Base-by-base conservation (phyloP, 768 basidiomycete species). In the Tylopilus felleus region DNA sequence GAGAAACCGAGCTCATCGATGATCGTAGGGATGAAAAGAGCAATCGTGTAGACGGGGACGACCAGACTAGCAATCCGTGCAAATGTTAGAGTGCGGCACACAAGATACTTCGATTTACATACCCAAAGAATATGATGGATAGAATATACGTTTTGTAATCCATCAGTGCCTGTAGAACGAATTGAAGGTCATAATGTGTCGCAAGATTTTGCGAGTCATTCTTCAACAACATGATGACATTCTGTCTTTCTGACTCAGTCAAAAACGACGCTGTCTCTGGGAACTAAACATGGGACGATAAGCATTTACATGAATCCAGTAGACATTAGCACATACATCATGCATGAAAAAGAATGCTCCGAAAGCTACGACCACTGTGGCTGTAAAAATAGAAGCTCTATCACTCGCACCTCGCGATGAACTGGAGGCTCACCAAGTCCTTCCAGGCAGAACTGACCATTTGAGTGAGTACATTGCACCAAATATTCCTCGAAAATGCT, bases 251-350 rank as follows among this genome's bases (percentile, higher is more conserved):
- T 3, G 57, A 51, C 12, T 73, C 70, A 7, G 73, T 77, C 53
- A 84, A 66, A 68, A 84, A 85, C 28, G 68, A 73, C 12, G 83
- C 81, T 1, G 82, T 85, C 55, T 78, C 77, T 28, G 82, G 81
- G 64, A 78, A 82, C 79, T 80, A 54, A 3, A 35, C 19, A 46
- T n/a, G 5, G 22, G 21, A 31, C 8, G n/a, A 36, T 59, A 5
- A 52, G 45, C 9, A 38, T 35, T 29, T 48, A 58, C 10, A 55
- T 33, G 17, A 10, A 29, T 8, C 14, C 5, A 19, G 7, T 21
- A 31, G 36, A 29, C 12, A 6, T 19, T 29, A 8, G 8, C 2
- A 14, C 48, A 21, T 25, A 79, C 80, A 65, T 84, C 82, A 53
- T 82, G 67, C 71, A 85, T 78, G 63, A 74, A 73, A 63, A 80